Evolutionary conservation across 164 flowering plant genomes (phyloP), one percentile per base, ranked within the genome.

Genomic region (Vitis amurensis): DNA sequence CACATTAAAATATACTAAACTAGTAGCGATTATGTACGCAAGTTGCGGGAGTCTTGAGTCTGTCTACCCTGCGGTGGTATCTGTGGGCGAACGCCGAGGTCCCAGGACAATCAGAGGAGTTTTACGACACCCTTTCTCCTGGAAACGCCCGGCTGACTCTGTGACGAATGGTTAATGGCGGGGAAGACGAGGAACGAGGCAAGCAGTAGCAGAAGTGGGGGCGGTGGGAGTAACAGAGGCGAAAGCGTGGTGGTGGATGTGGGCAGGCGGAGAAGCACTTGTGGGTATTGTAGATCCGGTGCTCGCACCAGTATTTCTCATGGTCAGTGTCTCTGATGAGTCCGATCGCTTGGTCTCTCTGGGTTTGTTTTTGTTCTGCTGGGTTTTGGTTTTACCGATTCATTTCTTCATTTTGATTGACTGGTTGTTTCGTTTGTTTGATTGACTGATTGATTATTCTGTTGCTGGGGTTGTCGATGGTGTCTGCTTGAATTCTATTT

Each of bases 261-360:
- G 6, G 92, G 98, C 19, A 73, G 83, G 19, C 80, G 84, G 7
- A 68, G 63, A 70, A 78, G 87, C 77, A 51, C 93, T 49, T 94
- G 98, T 48, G 97, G 93, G 29, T 94, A 92, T 69, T 94, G 98
- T 60, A 86, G 62, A 84, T 92, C 97, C 44, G 67, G 81, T 58
- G 79, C 69, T 14, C 79, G 74, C 59, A 70, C 88, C 66, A 87
- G 95, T 63, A 56, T 87, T 64, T 65, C 86, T 73, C 87, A 94
- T 69, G 94, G 98, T 91, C 52, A 8, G 82, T 69, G 2, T 50
- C 64, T 23, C 16, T 50, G 44, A 8, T 10, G 59, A 57, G 8
- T 61, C 50, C 4, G 44, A 37, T 37, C 27, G 27, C 27, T 23
- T 23, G 27, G 27, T 31, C 55, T 13, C 29, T 73, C 27, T 31